Conservation (phyloP, 75 land plant species). For the Pinus taeda region DNA sequence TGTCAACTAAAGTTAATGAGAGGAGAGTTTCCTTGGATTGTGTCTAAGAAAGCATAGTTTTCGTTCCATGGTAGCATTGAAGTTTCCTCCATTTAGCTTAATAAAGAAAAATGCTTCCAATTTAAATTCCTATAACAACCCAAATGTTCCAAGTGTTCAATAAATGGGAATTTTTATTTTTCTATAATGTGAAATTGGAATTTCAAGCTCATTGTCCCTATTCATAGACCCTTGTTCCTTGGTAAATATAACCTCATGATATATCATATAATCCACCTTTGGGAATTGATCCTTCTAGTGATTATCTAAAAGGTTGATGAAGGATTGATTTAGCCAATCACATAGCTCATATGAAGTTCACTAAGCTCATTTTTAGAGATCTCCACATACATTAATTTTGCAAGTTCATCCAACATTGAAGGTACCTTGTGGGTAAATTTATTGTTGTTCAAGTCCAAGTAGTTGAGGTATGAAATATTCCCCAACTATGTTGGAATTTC, state of each 20-base stretch:
- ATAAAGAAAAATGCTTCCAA: slow-evolving; percentile 22
- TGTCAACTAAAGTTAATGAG: slow-evolving; percentile 40
- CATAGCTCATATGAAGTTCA: slow-evolving; percentile 32
- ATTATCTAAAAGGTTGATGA: slow-evolving; percentile 31
- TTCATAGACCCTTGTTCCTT: slow-evolving; percentile 13
- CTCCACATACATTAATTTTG: slow-evolving; percentile 35
- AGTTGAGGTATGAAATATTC: slow-evolving; percentile 31
- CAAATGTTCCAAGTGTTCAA: slow-evolving; percentile 10
- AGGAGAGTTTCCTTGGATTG: slow-evolving; percentile 50
- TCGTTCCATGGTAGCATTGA: slow-evolving; percentile 15
- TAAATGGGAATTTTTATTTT: not conserved
- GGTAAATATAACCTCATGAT: slow-evolving; percentile 24
- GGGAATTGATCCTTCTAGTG: slow-evolving; percentile 40
- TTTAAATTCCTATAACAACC: slow-evolving; percentile 22
- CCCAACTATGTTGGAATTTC: slow-evolving; percentile 39
- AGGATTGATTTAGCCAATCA: slow-evolving; percentile 16
- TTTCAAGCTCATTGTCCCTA: not conserved
- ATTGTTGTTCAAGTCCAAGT: slow-evolving; percentile 31
- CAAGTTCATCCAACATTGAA: slow-evolving; percentile 18
- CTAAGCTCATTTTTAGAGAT: slow-evolving; percentile 36
- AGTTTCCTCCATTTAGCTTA: slow-evolving; percentile 27
- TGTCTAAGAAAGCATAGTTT: slow-evolving; percentile 8
- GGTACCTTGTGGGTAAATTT: slow-evolving; percentile 32
- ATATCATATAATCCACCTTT: slow-evolving; percentile 23
- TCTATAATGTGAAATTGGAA: slow-evolving; percentile 8